Percentiles rank a stretch among this genome's conserved stretches.
Conservation (phyloP, 139 green algal genomes). For the Chlamydomonas eustigma region DNA sequence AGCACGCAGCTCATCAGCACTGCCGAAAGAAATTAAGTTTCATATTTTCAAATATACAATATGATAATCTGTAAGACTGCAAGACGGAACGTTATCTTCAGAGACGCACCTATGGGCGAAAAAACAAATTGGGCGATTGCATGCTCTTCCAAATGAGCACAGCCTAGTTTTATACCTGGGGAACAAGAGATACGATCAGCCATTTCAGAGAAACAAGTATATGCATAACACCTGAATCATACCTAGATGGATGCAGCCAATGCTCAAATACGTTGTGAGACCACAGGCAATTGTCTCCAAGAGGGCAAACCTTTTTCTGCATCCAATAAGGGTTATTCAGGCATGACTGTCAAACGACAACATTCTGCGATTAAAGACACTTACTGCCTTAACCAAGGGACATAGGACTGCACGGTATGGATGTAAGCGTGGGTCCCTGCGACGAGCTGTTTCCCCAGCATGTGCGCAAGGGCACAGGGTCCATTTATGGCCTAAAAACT, state of each 20-base stretch:
- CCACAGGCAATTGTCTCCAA: conserved; percentile 71
- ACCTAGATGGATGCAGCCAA: conserved; percentile 83
- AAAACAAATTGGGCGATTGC: conserved; percentile 57
- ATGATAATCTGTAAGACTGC: too few species aligned
- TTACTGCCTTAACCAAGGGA: conserved; percentile 42
- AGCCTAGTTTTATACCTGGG: conserved; percentile 52
- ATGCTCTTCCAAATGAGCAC: conserved; percentile 48
- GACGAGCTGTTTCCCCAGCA: conserved; percentile 32
- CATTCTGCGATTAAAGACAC: not conserved
- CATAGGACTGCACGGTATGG: conserved; percentile 39
- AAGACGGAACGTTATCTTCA: too few species aligned
- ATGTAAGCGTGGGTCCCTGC: conserved; percentile 22
- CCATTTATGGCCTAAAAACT: conserved; percentile 35
- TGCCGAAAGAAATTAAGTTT: too few species aligned
- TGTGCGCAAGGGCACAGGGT: conserved; percentile 43
- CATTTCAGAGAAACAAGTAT: not conserved
- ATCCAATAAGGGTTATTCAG: too few species aligned
- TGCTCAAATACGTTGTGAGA: conserved; percentile 89
- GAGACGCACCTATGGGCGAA: conserved; percentile 49
- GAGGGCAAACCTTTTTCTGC: conserved; percentile 64
- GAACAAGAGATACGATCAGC: not conserved
- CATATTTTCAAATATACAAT: too few species aligned
- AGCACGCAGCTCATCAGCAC: not conserved
- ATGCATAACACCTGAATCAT: conserved; percentile 12
- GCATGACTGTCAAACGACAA: too few species aligned